phyloP scores from a whole-genome alignment of 2,329 filamentous ascomycete genomes.

The Hypoxylon sp. region DNA sequence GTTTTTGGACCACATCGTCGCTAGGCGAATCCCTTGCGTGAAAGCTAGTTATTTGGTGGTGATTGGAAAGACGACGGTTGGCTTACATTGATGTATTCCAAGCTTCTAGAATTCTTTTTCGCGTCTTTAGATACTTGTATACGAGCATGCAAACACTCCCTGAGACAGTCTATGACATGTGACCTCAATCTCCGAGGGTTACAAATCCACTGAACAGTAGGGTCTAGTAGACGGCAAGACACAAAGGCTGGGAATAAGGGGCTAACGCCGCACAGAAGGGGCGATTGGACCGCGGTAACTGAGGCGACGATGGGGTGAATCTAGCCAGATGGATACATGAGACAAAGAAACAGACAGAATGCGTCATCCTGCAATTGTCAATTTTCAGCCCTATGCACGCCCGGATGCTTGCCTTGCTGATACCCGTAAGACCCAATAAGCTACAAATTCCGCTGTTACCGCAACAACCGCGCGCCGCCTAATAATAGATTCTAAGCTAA shows the following conservation, averaged over 20 bases:
- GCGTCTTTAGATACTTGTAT: background rate
- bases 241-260: slow-evolving; percentile 1
- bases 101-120: background rate
- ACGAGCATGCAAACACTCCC: background rate
- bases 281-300: background rate
- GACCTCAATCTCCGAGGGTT: background rate
- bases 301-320: background rate
- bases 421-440: background rate
- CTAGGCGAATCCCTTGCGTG: background rate
- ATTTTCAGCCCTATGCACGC: background rate
- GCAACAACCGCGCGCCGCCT: background rate
- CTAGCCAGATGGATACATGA: background rate
- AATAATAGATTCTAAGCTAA: background rate
- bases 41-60: background rate
- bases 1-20: background rate
- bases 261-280: background rate
- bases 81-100: background rate
- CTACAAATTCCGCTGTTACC: background rate
- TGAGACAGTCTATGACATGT: background rate
- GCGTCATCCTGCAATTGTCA: background rate
- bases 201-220: background rate
- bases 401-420: background rate
- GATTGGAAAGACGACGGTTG: background rate
- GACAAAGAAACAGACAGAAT: background rate
- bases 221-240: background rate